Percentiles rank a stretch among this genome's conserved stretches.
Evolutionary conservation across 2,329 filamentous ascomycete genomes (phyloP).

Genomic region (Neurospora sp.): DNA sequence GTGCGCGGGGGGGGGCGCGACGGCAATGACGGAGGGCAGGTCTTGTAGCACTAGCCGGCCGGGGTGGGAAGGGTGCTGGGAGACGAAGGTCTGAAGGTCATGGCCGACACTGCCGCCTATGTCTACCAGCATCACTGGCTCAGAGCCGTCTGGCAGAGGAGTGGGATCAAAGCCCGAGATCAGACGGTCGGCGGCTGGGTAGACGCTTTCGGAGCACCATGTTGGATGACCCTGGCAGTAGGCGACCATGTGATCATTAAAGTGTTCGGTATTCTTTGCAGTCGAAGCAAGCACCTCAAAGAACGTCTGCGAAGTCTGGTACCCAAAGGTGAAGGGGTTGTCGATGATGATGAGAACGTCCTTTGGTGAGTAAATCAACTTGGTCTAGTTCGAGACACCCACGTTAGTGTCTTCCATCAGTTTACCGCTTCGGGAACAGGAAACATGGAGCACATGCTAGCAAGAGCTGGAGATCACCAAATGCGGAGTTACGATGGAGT

Average conservation of each 20-base stretch:
- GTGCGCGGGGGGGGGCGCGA: not conserved
- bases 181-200: not conserved
- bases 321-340: not conserved
- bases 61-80: slow-evolving; percentile 5
- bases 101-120: slow-evolving; percentile 16
- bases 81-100: slow-evolving; percentile 10
- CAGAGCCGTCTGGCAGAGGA: not conserved
- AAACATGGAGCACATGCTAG: not conserved
- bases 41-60: slow-evolving; percentile 16
- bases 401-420: not conserved
- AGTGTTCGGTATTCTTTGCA: not conserved
- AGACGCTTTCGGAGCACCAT: not conserved
- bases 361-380: not conserved
- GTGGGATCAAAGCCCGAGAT: not conserved
- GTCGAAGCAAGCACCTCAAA: not conserved
- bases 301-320: not conserved
- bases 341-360: not conserved
- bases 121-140: slow-evolving; percentile 8
- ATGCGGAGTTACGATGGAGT: not conserved
- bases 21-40: slow-evolving; percentile 8
- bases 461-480: not conserved
- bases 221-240: not conserved
- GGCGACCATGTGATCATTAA: not conserved
- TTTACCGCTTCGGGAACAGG: not conserved
- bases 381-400: not conserved